Conservation (phyloP, 2,329 filamentous ascomycete genomes). For the Botrytis galanthina region DNA sequence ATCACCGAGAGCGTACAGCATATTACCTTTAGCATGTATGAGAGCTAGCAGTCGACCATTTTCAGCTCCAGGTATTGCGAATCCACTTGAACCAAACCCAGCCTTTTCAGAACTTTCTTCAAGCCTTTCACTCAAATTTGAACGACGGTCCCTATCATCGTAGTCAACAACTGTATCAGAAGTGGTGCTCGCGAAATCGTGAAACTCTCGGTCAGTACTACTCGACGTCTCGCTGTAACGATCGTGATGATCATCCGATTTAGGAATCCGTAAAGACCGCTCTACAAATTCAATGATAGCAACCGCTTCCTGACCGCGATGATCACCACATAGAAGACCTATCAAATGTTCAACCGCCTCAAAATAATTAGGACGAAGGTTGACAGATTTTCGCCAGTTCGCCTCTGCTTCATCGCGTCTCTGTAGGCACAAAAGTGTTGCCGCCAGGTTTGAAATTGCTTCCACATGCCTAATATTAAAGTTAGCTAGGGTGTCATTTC, state of each 20-base stretch:
- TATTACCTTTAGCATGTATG: constrained; percentile 96
- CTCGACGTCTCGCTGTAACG: constrained; percentile 58
- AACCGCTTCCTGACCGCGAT: constrained; percentile 80
- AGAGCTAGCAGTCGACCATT: constrained; percentile 93
- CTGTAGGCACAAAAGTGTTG: constrained; percentile 80
- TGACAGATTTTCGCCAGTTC: constrained; percentile 83
- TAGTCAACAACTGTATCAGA: constrained; percentile 36
- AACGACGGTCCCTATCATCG: constrained; percentile 32
- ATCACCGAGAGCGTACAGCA: constrained; percentile 88
- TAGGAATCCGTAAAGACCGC: constrained; percentile 58
- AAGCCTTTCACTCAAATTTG: constrained; percentile 24
- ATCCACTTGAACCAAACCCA: constrained; percentile 76
- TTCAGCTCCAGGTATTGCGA: constrained; percentile 77
- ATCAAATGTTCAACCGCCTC: constrained; percentile 95
- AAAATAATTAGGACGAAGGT: constrained; percentile 79
- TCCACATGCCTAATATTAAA: constrained; percentile 64
- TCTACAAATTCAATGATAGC: constrained; percentile 85
- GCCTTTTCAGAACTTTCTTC: constrained; percentile 29
- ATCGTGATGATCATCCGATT: constrained; percentile 50
- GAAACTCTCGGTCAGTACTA: constrained; percentile 43
- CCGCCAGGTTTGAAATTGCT: constrained; percentile 89
- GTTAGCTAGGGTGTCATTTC: constrained; percentile 15
- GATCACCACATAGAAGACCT: constrained; percentile 76
- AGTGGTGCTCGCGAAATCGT: constrained; percentile 29
- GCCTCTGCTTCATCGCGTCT: constrained; percentile 80